A percentile compares a stretch with the other conserved stretches of the same genome.
Conservation (phyloP, 129 eudicot genomes). For the Sambucus nigra region DNA sequence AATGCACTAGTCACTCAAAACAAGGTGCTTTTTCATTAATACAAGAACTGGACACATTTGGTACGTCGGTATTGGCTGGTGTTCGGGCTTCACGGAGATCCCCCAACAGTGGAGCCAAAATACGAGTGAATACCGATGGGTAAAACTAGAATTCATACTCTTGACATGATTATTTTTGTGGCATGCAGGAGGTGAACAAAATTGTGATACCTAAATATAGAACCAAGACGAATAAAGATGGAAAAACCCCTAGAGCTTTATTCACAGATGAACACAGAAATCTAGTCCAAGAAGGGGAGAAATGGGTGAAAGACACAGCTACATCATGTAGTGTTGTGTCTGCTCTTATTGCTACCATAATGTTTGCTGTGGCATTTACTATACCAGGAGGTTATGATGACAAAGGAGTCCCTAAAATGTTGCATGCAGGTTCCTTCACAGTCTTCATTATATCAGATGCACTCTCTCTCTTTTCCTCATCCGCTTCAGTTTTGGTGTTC, state of each 20-base stretch:
- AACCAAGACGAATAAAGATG: background rate
- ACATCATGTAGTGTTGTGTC: background rate
- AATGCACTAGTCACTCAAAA: no score
- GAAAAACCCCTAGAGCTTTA: background rate
- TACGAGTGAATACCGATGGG: no score
- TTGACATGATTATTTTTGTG: no score
- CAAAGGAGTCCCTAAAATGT: background rate
- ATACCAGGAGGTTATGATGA: background rate
- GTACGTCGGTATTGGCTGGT: no score
- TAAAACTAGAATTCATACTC: no score
- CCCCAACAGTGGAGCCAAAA: no score
- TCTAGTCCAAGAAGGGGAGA: background rate
- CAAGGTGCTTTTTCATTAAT: no score
- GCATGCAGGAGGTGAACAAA: background rate
- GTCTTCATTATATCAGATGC: background rate
- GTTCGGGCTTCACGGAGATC: no score
- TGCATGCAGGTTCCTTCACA: background rate
- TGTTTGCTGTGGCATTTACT: background rate
- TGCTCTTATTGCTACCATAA: background rate
- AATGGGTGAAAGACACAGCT: background rate
- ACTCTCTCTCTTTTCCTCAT: background rate
- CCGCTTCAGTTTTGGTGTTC: background rate
- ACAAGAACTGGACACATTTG: no score
- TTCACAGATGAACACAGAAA: background rate
- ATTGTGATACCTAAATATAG: background rate